These are phyloP conservation scores for Emmonsiellopsis sp. DNA, from an alignment of 2,329 filamentous ascomycete genomes.

Conservation along the genomic window DNA sequence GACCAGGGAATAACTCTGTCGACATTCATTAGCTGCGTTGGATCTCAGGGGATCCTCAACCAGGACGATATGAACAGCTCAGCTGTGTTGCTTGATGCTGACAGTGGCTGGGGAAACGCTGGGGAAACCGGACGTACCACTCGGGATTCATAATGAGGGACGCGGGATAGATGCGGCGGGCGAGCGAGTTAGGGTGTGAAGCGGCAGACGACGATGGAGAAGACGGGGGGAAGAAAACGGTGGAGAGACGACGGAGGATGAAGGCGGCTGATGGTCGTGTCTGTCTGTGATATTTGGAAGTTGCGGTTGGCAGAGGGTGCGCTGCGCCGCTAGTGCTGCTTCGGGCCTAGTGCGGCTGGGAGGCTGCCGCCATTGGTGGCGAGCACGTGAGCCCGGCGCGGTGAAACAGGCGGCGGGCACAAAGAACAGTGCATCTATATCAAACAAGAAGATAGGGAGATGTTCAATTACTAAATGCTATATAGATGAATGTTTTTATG, in stretches of 20 bases:
- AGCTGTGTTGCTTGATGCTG: neutral
- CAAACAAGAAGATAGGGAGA: no score
- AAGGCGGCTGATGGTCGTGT: conserved; percentile 14
- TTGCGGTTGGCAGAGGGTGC: neutral
- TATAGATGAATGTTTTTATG: no score
- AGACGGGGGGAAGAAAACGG: neutral
- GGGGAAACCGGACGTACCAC: conserved; percentile 29
- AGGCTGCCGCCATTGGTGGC: no score
- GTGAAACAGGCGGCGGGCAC: no score
- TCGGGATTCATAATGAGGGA: conserved; percentile 39
- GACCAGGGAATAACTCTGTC: conserved; percentile 1
- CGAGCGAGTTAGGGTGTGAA: neutral
- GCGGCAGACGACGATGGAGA: neutral
- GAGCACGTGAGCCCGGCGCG: no score
- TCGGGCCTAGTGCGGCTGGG: no score
- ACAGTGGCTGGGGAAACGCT: neutral
- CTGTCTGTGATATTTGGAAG: neutral
- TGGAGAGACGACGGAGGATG: neutral
- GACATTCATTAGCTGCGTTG: no score
- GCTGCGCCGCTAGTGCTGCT: no score
- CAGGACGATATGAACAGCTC: neutral
- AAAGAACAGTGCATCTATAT: no score
- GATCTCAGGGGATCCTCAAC: no score
- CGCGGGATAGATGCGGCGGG: conserved; percentile 1
- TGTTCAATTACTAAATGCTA: no score